Evolutionary conservation across 805 yeast species (phyloP).

Genomic region (Hyphopichia homilentoma): DNA sequence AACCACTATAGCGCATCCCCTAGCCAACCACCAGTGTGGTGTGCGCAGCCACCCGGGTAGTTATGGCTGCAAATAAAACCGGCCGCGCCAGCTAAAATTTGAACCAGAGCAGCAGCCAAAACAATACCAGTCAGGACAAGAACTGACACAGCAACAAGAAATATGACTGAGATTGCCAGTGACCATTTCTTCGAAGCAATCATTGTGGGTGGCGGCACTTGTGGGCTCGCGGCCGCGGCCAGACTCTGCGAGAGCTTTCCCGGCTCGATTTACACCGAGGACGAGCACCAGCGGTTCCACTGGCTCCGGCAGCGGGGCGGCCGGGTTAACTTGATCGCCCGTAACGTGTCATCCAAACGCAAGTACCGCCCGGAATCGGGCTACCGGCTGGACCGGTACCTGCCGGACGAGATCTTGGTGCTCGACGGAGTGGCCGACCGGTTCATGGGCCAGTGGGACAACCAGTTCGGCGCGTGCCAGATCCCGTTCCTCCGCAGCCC

Average conservation of each 20-base stretch:
- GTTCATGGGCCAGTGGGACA: conserved; percentile 43
- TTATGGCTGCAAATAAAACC: no score
- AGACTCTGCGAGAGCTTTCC: conserved; percentile 41
- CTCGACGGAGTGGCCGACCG: conserved; percentile 29
- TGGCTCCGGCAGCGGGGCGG: conserved; percentile 36
- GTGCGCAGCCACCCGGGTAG: no score
- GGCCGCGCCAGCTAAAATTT: no score
- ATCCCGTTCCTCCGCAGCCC: conserved; percentile 43
- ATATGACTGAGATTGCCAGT: conserved; percentile 4
- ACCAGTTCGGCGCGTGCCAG: conserved; percentile 38
- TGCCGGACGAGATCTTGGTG: conserved; percentile 29
- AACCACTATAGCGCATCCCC: no score
- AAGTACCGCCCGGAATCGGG: conserved; percentile 9
- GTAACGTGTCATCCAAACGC: conserved; percentile 10
- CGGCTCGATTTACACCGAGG: conserved; percentile 42
- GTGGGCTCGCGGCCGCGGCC: conserved; percentile 40
- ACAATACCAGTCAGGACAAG: no score
- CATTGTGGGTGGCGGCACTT: conserved; percentile 46
- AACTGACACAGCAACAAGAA: no score
- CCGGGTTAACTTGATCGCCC: conserved; percentile 21
- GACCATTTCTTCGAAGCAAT: conserved; percentile 31
- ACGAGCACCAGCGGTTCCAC: conserved; percentile 44
- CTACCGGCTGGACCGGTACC: conserved; percentile 12
- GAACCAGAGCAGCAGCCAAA: no score
- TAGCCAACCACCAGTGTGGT: no score